phyloP scores from a whole-genome alignment of 345 rosid species.

The Pugionium cornutum region DNA sequence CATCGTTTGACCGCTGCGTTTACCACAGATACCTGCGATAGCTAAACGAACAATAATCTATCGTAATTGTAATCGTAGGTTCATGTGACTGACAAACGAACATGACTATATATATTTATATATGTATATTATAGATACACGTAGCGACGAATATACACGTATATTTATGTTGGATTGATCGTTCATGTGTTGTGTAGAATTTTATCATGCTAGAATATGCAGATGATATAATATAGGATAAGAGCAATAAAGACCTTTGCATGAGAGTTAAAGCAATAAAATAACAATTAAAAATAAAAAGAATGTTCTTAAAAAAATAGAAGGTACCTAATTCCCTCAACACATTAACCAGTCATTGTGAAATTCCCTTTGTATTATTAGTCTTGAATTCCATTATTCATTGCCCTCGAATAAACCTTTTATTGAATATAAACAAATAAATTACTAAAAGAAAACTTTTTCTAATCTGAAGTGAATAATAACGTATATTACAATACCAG shows the following conservation, averaged over 20 bases:
- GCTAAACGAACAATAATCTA: too few relatives aligned
- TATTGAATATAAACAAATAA: not conserved
- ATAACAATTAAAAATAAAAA: not conserved
- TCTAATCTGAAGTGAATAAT: not conserved
- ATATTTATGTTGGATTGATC: conserved; percentile 32
- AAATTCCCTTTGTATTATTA: conserved; percentile 35
- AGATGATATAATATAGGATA: conserved; percentile 34
- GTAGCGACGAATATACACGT: conserved; percentile 36
- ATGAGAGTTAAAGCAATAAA: conserved; percentile 31
- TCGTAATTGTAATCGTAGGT: too few relatives aligned
- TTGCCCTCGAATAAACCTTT: conserved; percentile 14
- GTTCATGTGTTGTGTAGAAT: conserved; percentile 32
- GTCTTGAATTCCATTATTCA: conserved; percentile 10
- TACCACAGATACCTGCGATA: too few relatives aligned
- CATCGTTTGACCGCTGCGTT: too few relatives aligned
- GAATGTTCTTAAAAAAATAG: conserved; percentile 25
- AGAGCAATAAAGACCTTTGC: conserved; percentile 31
- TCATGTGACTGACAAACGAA: too few relatives aligned
- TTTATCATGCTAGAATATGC: conserved; percentile 37
- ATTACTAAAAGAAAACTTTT: not conserved
- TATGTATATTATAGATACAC: conserved; percentile 1
- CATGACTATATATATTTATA: not conserved
- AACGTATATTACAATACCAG: not conserved
- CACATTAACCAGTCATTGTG: conserved; percentile 39
- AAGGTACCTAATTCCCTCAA: conserved; percentile 41